Evolutionary conservation across 148 eudicot genomes (phyloP), one percentile per base, ranked within the genome.

Genomic region (Fallopia convolvulus): DNA sequence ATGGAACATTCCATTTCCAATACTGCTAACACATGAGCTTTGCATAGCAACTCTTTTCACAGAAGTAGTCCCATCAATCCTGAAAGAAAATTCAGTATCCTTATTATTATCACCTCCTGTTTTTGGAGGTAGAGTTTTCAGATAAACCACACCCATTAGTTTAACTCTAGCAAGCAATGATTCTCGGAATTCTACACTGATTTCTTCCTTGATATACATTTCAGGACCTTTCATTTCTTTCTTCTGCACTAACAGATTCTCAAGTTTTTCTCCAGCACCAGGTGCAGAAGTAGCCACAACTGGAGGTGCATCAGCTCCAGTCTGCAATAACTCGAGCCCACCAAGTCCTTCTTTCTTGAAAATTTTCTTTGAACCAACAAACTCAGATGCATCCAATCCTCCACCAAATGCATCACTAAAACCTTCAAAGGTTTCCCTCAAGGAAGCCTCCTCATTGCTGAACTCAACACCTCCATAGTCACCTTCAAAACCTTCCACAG

Each of bases 391-490:
- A 83, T 94, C 98, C 85, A 94, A 86, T 72, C 98, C 98, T 40
- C 98, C 98, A 81, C 98, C 98, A 92, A 95, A 94, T 55, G 98
- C 98, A 85, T 92, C 93, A 86, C 83, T 87, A 77, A 94, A 80
- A 74, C 98, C 98, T 86, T 94, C 98, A 85, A 94, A 94, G 74
- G 94, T 95, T 78, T 94, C 98, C 8, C 86, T 86, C 81, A 94
- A 81, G 1, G 98, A 90, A 1, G 96, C 85, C 65, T 89, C 93
- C 15, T 94, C 98, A 49, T 86, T 85, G 76, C 90, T 81, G 78
- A 94, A 94, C 90, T 94, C 98, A 65, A 94, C 88, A 63, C 98
- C 98, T 83, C 98, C 98, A 78, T 94, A 94, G 44, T 92, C 90
- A 78, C 98, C 98, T 85, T 94, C 98, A 77, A 94, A 94, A 26